Evolutionary conservation across 257 asterid species (phyloP), one percentile per base, ranked within the genome.

Genomic region (Capsicum rhomboideum): DNA sequence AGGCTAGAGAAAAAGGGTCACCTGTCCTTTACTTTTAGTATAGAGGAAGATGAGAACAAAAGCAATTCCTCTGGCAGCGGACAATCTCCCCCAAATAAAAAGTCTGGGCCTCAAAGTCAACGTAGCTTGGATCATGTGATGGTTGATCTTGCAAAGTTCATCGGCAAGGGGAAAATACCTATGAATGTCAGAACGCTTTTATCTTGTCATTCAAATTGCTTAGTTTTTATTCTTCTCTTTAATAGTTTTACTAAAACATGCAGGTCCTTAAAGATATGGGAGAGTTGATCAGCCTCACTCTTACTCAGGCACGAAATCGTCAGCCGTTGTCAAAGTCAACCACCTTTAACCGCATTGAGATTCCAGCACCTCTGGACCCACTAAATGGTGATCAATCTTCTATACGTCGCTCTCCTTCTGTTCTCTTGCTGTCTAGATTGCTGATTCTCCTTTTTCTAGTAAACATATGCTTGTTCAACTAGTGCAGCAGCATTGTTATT

Each of bases 261-360:
- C 93, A 96, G 99, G 98, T 94, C 83, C 97, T 94, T 77, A 93
- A 90, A 86, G 99, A 96, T 82, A 94, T 96, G 40, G 91, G 94
- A 75, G 98, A 92, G 83, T 82, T 94, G 85, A 84, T 96, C 84
- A 92, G 90, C 85, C 92, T 90, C 58, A 86, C 97, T 16, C 87
- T 96, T 74, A 92, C 68, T 90, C 97, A 96, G 90, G 92, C 98
- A 88, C 94, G 89, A 87, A 90, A 88, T 85, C 92, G 91, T 82
- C 97, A 96, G 85, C 97, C 97, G 67, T 94, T 96, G 82, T 92
- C 98, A 81, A 97, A 97, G 83, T 92, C 98, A 80, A 96, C 99
- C 52, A 93, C 92, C 82, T 96, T 96, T 87, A 92, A 87, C 81
- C 97, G 99, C 85, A 91, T 96, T 83, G 97, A 91, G 82, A 86